These are phyloP conservation scores for Emmonsia crescens DNA, from an alignment of 2,329 filamentous ascomycete species.

Conservation along the genomic window DNA sequence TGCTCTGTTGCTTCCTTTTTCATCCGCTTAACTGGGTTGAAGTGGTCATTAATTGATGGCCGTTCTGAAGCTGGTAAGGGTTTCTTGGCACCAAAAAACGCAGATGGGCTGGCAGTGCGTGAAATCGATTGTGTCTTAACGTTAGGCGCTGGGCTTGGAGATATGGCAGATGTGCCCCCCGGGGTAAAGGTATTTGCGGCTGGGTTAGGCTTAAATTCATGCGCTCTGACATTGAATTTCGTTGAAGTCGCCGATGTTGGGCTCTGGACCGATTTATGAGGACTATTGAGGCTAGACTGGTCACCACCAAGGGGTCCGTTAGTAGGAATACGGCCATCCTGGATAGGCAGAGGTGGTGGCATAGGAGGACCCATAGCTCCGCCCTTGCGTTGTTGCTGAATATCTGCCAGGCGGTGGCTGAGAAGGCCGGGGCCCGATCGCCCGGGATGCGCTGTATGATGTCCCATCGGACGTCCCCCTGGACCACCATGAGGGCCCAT, in stretches of 20 bases:
- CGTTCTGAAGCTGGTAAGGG: constrained; percentile 50
- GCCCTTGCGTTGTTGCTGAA: constrained; percentile 43
- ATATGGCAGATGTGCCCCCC: constrained; percentile 46
- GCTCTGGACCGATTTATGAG: constrained; percentile 39
- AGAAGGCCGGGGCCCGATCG: constrained; percentile 37
- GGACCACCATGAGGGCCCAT: constrained; percentile 37
- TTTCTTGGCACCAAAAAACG: constrained; percentile 61
- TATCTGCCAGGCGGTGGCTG: constrained; percentile 41
- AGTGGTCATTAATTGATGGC: constrained; percentile 43
- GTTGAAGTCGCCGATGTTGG: constrained; percentile 43
- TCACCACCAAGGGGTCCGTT: constrained; percentile 52
- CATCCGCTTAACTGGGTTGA: constrained; percentile 58
- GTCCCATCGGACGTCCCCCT: constrained; percentile 28
- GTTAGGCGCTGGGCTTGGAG: constrained; percentile 60
- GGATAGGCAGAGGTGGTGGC: constrained; percentile 45
- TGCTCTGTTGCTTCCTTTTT: constrained; percentile 51
- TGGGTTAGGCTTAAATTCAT: constrained; percentile 77
- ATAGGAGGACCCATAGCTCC: constrained; percentile 30
- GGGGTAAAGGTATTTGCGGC: constrained; percentile 74
- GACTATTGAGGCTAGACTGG: constrained; percentile 37
- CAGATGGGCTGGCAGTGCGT: constrained; percentile 38
- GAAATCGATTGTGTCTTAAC: constrained; percentile 42
- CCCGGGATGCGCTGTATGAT: constrained; percentile 33
- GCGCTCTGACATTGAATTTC: constrained; percentile 51
- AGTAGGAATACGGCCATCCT: constrained; percentile 60